A percentile compares a stretch with the other conserved stretches of the same genome.
Evolutionary conservation across 352 stramenopile genomes (phyloP).

Genomic region (Elongisporangium anandrum): DNA sequence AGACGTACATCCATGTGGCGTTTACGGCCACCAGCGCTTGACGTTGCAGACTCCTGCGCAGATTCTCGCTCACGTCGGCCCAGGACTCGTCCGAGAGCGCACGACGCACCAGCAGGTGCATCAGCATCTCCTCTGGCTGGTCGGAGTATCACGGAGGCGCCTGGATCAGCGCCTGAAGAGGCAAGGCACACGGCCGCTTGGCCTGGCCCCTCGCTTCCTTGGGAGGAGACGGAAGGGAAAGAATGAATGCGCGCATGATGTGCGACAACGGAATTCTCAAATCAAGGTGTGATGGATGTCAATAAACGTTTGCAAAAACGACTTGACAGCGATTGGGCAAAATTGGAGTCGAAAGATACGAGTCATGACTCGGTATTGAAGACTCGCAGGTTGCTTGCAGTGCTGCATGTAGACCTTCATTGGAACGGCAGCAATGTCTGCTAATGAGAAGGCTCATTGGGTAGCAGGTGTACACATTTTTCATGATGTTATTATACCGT

Average conservation of each 20-base stretch:
- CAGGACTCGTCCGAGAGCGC: neutral
- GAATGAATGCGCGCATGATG: neutral
- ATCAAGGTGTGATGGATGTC: neutral
- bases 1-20: constrained; percentile 61
- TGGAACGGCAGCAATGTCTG: no score
- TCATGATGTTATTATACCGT: neutral
- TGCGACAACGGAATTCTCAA: neutral
- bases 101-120: neutral
- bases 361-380: no score
- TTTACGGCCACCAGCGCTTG: constrained; percentile 8
- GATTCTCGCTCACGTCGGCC: neutral
- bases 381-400: no score
- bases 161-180: neutral
- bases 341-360: no score
- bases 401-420: no score
- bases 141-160: neutral
- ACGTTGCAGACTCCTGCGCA: neutral
- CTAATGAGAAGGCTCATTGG: no score
- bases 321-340: no score
- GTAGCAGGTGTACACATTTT: neutral
- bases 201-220: neutral
- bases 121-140: neutral
- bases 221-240: neutral
- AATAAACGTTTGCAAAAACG: neutral
- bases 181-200: neutral